Evolutionary conservation across 805 yeast species (phyloP), one percentile per base, ranked within the genome.

Genomic region (Wickerhamiella cacticola): DNA sequence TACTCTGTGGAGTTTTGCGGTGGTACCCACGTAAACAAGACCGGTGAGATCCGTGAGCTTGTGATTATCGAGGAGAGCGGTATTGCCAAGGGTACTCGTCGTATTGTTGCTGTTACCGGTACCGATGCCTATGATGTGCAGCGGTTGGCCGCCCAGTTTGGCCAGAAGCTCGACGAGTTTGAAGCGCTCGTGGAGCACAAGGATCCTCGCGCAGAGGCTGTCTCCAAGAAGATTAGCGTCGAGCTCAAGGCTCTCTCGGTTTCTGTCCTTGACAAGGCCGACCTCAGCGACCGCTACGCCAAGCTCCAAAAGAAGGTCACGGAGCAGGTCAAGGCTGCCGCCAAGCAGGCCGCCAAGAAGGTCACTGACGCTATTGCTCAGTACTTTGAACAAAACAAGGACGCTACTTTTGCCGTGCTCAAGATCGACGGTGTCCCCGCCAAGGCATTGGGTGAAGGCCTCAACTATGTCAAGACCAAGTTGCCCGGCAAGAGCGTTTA

Each of bases 51-150:
- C 63, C 87, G 87, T 65, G 89, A 84, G 56, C 76, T 92, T 55
- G 84, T 92, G 29, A 75, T 92, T 48, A 71, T 82, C 53, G 99
- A 92, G 71, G 99, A 92, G 68, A 77, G 85, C 54, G 97, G 98
- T 68, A 92, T 92, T 65, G 97, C 98, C 52, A 92, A 92, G 71
- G 99, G 99, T 68, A 86, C 87, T 53, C 80, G 99, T 70, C 85
- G 99, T 74, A 83, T 92, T 63, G 96, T 92, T 50, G 97, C 96
- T 23, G 95, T 92, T 46, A 83, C 96, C 15, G 97, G 97, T 42
- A 71, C 76, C 46, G 94, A 79, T 54, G 97, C 98, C 13, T 79
- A 76, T 58, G 89, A 79, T 58, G 96, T 87, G 46, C 96, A 92
- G 72, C 75, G 84, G 63, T 63, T 81, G 54, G 96, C 96, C 46